Conservation (phyloP, 306 rosid genomes). For the Vigna angularis region DNA sequence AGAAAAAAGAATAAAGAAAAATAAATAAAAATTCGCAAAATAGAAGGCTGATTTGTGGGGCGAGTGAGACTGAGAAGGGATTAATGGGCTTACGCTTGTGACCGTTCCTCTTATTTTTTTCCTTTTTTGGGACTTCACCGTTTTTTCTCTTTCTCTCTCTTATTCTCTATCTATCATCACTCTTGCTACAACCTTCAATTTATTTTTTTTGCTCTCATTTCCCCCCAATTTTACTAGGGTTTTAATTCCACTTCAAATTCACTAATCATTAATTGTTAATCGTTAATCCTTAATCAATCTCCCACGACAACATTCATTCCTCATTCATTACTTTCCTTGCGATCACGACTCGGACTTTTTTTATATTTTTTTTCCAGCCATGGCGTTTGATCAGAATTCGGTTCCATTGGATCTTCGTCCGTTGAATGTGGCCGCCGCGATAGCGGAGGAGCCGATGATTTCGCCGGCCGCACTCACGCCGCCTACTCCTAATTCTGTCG, state of each 20-base stretch:
- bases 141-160: not conserved
- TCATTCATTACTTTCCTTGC: not conserved
- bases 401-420: conserved; percentile 65
- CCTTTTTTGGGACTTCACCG: not conserved
- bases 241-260: conserved; percentile 42
- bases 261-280: not conserved
- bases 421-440: conserved; percentile 59
- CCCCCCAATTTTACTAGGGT: conserved; percentile 50
- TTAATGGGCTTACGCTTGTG: conserved; percentile 10
- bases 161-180: conserved; percentile 9
- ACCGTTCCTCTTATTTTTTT: not conserved
- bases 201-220: conserved; percentile 24
- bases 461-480: conserved; percentile 37
- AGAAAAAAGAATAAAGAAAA: not conserved
- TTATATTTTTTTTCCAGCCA: conserved; percentile 30
- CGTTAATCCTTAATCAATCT: not conserved
- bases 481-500: conserved; percentile 46
- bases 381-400: conserved; percentile 87
- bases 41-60: not conserved
- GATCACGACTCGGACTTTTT: not conserved
- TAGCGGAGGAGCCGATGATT: conserved; percentile 73
- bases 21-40: not conserved
- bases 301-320: conserved; percentile 4
- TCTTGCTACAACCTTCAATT: conserved; percentile 33
- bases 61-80: conserved; percentile 13